These are phyloP conservation scores for Aspergillus unguis DNA, from an alignment of 2,329 filamentous ascomycete species.

Conservation along the genomic window DNA sequence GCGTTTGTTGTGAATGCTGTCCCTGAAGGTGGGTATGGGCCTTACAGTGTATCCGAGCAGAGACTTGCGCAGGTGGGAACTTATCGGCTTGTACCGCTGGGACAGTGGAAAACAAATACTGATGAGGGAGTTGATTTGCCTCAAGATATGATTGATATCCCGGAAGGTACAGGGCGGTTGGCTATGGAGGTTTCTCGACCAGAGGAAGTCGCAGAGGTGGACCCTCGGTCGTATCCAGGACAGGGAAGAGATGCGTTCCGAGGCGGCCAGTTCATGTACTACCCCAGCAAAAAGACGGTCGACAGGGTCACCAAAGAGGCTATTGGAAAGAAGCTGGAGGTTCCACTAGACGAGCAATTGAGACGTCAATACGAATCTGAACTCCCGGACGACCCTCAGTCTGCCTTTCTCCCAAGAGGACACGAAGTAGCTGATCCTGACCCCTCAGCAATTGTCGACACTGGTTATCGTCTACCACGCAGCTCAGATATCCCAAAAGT, in stretches of 20 bases:
- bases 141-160: neutral
- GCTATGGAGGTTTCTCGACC: neutral
- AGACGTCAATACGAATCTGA: neutral
- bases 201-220: neutral
- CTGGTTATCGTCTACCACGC: neutral
- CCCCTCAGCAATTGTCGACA: neutral
- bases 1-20: neutral
- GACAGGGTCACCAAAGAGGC: neutral
- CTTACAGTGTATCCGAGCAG: neutral
- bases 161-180: neutral
- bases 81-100: neutral
- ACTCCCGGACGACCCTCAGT: neutral
- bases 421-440: neutral
- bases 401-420: neutral
- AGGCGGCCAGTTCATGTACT: neutral
- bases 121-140: neutral
- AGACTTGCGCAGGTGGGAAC: neutral
- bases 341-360: neutral
- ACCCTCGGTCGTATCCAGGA: neutral
- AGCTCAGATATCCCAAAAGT: neutral
- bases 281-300: neutral
- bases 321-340: neutral
- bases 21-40: neutral
- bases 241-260: neutral
- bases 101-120: neutral